Conservation (phyloP, 805 yeast genomes). For the Wickerhamomyces rabaulensis region DNA sequence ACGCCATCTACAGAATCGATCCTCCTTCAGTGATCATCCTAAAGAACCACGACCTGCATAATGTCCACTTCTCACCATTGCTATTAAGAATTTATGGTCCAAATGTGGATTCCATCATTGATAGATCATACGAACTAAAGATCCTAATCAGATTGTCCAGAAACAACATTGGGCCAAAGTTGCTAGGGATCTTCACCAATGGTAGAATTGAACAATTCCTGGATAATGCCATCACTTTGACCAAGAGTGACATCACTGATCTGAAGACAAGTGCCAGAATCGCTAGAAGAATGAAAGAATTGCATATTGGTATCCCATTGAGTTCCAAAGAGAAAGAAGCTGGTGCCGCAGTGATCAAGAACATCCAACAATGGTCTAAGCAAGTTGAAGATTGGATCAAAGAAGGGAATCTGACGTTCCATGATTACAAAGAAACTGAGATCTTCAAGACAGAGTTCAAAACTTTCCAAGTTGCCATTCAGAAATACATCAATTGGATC, state of each 20-base stretch:
- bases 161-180: constrained; percentile 80
- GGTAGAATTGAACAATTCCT: constrained; percentile 94
- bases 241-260: constrained; percentile 66
- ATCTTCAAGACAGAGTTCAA: constrained; percentile 43
- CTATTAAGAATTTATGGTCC: constrained; percentile 84
- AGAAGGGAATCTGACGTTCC: constrained; percentile 26
- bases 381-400: constrained; percentile 40
- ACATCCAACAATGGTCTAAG: constrained; percentile 66
- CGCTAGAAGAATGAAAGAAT: constrained; percentile 94
- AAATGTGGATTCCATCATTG: constrained; percentile 79
- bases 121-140: constrained; percentile 73
- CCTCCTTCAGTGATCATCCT: constrained; percentile 38
- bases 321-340: constrained; percentile 45
- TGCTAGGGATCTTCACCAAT: constrained; percentile 84
- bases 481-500: constrained; percentile 60
- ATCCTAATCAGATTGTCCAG: constrained; percentile 68
- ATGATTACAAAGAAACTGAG: constrained; percentile 22
- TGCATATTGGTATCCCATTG: constrained; percentile 75
- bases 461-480: constrained; percentile 43
- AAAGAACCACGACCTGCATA: constrained; percentile 28
- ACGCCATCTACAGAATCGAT: constrained; percentile 75
- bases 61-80: constrained; percentile 49
- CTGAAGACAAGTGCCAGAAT: constrained; percentile 75
- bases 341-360: constrained; percentile 68
- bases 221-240: constrained; percentile 74